Percentiles rank a stretch among this genome's conserved stretches.
phyloP scores from a whole-genome alignment of 352 stramenopile species.

The Pythium dissotocum region DNA sequence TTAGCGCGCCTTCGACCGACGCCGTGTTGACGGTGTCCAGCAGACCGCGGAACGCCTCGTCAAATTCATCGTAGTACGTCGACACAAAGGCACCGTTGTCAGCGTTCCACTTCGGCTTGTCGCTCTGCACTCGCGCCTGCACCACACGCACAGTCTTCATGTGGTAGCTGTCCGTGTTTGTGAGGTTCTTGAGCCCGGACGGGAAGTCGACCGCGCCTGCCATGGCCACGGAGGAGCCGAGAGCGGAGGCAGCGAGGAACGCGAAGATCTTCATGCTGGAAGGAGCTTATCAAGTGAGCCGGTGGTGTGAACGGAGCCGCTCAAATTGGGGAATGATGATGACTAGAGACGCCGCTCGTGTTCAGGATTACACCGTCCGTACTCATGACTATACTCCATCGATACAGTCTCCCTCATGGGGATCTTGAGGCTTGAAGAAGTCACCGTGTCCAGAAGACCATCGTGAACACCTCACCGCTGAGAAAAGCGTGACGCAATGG shows the following conservation, averaged over 20 bases:
- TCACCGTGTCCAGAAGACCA: neutral
- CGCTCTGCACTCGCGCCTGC: slow-evolving; percentile 61
- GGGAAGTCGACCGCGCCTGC: slow-evolving; percentile 20
- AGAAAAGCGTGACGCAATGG: slow-evolving; percentile 9
- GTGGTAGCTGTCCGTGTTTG: slow-evolving; percentile 47
- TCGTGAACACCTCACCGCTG: neutral
- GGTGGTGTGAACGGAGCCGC: neutral
- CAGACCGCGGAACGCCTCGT: slow-evolving; percentile 48
- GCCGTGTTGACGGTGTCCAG: slow-evolving; percentile 87
- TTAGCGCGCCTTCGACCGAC: slow-evolving; percentile 78
- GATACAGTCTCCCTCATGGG: neutral
- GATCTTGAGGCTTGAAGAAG: neutral
- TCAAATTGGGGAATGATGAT: neutral
- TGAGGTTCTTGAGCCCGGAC: slow-evolving; percentile 31
- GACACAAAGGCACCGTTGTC: slow-evolving; percentile 41
- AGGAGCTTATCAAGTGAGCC: neutral
- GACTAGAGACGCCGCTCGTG: neutral
- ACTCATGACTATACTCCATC: too few relatives aligned
- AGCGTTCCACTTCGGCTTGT: slow-evolving; percentile 53
- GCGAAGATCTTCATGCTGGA: slow-evolving; percentile 21
- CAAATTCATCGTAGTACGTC: slow-evolving; percentile 50
- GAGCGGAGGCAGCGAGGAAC: neutral
- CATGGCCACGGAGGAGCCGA: slow-evolving; percentile 8
- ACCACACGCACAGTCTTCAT: slow-evolving; percentile 59
- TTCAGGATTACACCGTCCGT: neutral